These are phyloP conservation scores for Starmera caribaea DNA, from an alignment of 805 yeast species.

Conservation along the genomic window DNA sequence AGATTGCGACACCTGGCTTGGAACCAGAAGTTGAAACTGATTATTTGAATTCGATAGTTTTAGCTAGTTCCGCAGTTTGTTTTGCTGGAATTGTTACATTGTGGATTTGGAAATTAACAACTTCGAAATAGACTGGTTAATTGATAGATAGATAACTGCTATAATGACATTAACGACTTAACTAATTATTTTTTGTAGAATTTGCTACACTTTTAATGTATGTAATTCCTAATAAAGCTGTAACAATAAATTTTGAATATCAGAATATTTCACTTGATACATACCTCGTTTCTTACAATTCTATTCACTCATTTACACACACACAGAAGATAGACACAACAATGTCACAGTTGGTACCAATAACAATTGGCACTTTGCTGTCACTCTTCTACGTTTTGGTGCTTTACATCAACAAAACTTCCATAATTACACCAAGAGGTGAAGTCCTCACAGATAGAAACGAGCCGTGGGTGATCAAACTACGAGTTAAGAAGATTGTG, in stretches of 20 bases:
- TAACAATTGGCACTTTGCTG: slow-evolving; percentile 21
- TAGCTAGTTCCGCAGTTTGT: slow-evolving; percentile 64
- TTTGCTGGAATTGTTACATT: slow-evolving; percentile 53
- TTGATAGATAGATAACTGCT: too few species aligned
- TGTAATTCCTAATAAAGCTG: too few species aligned
- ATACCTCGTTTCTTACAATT: too few species aligned
- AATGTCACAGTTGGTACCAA: background rate
- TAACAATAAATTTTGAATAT: too few species aligned
- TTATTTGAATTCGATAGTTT: slow-evolving; percentile 38
- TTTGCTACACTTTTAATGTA: too few species aligned
- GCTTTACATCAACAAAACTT: slow-evolving; percentile 22
- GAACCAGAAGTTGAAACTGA: slow-evolving; percentile 53
- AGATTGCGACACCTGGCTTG: slow-evolving; percentile 65
- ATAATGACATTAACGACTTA: too few species aligned
- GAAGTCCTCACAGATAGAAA: slow-evolving; percentile 23
- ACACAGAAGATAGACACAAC: too few species aligned
- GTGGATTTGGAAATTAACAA: slow-evolving; percentile 46
- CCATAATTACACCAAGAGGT: slow-evolving; percentile 10
- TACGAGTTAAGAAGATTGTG: slow-evolving; percentile 30
- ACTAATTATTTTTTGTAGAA: too few species aligned
- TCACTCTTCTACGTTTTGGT: slow-evolving; percentile 38
- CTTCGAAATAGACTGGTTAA: background rate
- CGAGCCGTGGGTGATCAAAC: slow-evolving; percentile 31
- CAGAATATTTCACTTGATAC: too few species aligned
- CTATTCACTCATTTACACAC: too few species aligned